phyloP scores from a whole-genome alignment of 768 basidiomycete genomes.

The Tricholoma hemisulphureum region DNA sequence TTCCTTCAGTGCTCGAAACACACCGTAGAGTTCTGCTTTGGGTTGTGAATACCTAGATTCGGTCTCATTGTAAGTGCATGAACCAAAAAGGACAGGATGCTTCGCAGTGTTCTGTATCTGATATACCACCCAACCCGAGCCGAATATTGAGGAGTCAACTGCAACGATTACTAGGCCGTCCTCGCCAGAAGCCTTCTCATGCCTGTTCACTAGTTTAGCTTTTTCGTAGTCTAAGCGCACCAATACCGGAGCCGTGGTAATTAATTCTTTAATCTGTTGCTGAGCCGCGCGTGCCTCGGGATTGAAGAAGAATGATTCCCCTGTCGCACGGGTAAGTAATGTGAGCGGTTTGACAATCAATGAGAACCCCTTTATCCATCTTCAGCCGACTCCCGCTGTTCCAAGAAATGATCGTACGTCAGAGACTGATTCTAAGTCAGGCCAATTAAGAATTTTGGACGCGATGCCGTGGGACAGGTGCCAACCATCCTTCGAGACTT shows the following conservation, averaged over 20 bases:
- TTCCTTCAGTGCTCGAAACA: not conserved
- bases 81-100: not conserved
- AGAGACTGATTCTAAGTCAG: not conserved
- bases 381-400: slow-evolving; percentile 14
- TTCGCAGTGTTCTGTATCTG: not conserved
- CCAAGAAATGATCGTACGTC: slow-evolving; percentile 28
- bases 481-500: slow-evolving; percentile 29
- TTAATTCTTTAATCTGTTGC: slow-evolving; percentile 20
- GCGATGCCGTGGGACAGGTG: slow-evolving; percentile 18
- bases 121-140: slow-evolving; percentile 30
- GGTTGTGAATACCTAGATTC: slow-evolving; percentile 24
- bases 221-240: slow-evolving; percentile 31
- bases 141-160: slow-evolving; percentile 32
- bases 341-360: slow-evolving; percentile 26
- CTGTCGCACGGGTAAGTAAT: slow-evolving; percentile 2
- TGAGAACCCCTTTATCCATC: slow-evolving; percentile 26
- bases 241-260: slow-evolving; percentile 27
- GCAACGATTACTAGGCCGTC: slow-evolving; percentile 27
- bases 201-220: not conserved
- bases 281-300: slow-evolving; percentile 22
- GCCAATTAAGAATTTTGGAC: slow-evolving; percentile 29
- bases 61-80: not conserved
- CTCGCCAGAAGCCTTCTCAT: slow-evolving; percentile 12
- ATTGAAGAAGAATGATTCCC: slow-evolving; percentile 25
- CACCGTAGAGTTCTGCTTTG: slow-evolving; percentile 22